Evolutionary conservation across 2,329 filamentous ascomycete genomes (phyloP).

Genomic region (Furcasterigmium sp.): DNA sequence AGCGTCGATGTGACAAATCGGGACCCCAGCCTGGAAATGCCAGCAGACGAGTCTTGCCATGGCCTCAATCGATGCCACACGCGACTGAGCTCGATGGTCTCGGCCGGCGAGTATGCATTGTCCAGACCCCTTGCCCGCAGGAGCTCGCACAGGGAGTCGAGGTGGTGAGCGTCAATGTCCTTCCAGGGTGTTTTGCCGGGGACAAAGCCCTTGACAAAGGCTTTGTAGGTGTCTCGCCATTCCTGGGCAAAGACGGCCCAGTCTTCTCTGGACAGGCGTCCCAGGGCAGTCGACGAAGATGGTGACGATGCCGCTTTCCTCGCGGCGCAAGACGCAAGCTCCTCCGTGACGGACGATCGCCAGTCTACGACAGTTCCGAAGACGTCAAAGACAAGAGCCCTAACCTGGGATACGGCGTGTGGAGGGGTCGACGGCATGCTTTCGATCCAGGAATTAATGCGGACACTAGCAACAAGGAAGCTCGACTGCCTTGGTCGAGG

Average conservation of each 20-base stretch:
- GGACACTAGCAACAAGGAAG: too few relatives aligned
- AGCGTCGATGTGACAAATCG: slow-evolving; percentile 59
- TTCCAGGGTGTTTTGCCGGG: slow-evolving; percentile 49
- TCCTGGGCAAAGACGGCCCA: slow-evolving; percentile 63
- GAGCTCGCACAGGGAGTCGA: slow-evolving; percentile 54
- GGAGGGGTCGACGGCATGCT: slow-evolving; percentile 1
- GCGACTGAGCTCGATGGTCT: slow-evolving; percentile 63
- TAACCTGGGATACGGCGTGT: slow-evolving; percentile 24
- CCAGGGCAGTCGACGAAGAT: slow-evolving; percentile 32
- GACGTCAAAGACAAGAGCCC: slow-evolving; percentile 67
- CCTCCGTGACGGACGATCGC: slow-evolving; percentile 60
- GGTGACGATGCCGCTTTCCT: slow-evolving; percentile 45
- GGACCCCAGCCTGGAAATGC: slow-evolving; percentile 47
- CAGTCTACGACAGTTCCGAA: slow-evolving; percentile 81
- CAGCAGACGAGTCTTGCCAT: slow-evolving; percentile 59
- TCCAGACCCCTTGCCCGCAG: slow-evolving; percentile 50
- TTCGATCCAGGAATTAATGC: not conserved
- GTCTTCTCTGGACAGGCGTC: slow-evolving; percentile 46
- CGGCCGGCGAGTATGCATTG: slow-evolving; percentile 55
- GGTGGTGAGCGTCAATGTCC: slow-evolving; percentile 68
- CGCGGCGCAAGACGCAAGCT: slow-evolving; percentile 46
- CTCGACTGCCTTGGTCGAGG: too few relatives aligned
- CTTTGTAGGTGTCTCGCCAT: slow-evolving; percentile 62
- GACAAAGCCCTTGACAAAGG: slow-evolving; percentile 53
- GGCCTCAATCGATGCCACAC: slow-evolving; percentile 69